Base-by-base conservation (phyloP, 176 grass and related monocot species). In the Oryza meyeriana region DNA sequence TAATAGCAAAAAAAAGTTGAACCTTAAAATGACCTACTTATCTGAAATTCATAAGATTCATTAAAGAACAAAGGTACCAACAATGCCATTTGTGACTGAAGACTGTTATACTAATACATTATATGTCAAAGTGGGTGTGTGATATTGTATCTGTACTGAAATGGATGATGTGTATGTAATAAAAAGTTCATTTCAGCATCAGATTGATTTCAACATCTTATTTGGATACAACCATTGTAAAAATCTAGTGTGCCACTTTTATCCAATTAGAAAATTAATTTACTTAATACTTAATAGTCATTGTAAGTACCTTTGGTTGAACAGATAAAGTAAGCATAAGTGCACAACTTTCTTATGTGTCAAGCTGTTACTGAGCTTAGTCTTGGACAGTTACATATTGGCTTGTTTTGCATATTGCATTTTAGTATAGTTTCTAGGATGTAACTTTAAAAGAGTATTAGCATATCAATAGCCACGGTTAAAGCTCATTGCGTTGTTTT, bases 401-500 rank as follows among this genome's bases (percentile, higher is more conserved):
- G 20, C 52, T 72, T 72, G 52, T 72, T 81, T 71, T 82, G 57
- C 7, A 25, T 62, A 72, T 82, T 39, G 6, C 10, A 61, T 58
- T 55, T 55, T 48, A 48, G 18, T 27, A 41, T 41, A 61, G 50
- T 82, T 39, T 74, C 38, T 73, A 32, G 44, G 31, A 69, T 39
- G 47, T 57, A 39, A 25, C 18, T 48, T 58, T 24, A 18, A 57
- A 35, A 32, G 4, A 26, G 36, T 72, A 62, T 42, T 44, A 82
- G 34, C 62, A 68, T 38, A 64, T 20, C 29, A 4, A 61, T 4
- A 45, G 59, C 12, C 69, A 73, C 34, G 11, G 36, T 47, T 73
- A 61, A 62, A 82, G 30, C 50, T 71, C 35, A 47, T 48, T 13
- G 39, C 8, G 3, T 82, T 82, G 36, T 63, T 82, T 45, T 47